Percentiles rank a stretch among this genome's conserved stretches.
phyloP scores from a whole-genome alignment of 2,329 filamentous ascomycete species.

The Scytalidium sp. region DNA sequence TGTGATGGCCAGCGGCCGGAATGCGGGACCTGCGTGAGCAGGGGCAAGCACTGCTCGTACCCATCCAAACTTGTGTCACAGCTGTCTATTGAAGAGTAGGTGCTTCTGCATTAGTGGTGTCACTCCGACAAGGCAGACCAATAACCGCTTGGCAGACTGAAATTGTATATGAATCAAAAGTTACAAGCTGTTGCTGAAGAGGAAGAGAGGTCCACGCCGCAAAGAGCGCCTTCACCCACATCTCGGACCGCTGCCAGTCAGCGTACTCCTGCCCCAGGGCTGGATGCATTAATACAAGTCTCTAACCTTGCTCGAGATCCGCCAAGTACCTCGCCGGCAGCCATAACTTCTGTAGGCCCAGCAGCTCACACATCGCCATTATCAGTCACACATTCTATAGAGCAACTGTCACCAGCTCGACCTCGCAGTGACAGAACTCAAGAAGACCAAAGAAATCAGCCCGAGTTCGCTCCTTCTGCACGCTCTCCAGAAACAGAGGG shows the following conservation, averaged over 20 bases:
- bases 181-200: not conserved
- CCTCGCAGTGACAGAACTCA: not conserved
- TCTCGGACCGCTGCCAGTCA: not conserved
- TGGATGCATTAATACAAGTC: not conserved
- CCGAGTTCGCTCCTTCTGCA: not conserved
- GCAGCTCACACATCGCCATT: not conserved
- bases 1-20: not conserved
- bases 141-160: not conserved
- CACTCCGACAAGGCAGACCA: not conserved
- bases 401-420: not conserved
- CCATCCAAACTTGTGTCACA: not conserved
- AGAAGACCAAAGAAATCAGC: not conserved
- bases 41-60: not conserved
- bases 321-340: not conserved
- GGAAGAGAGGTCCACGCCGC: not conserved
- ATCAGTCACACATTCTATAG: not conserved
- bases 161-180: not conserved
- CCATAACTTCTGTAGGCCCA: not conserved
- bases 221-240: not conserved
- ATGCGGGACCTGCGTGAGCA: not conserved
- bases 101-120: not conserved
- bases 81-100: not conserved
- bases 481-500: not conserved
- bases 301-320: not conserved
- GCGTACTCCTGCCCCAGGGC: not conserved